Conservation (phyloP, 495 filamentous ascomycete genomes). For the Hypomontagnella submonticulosa region DNA sequence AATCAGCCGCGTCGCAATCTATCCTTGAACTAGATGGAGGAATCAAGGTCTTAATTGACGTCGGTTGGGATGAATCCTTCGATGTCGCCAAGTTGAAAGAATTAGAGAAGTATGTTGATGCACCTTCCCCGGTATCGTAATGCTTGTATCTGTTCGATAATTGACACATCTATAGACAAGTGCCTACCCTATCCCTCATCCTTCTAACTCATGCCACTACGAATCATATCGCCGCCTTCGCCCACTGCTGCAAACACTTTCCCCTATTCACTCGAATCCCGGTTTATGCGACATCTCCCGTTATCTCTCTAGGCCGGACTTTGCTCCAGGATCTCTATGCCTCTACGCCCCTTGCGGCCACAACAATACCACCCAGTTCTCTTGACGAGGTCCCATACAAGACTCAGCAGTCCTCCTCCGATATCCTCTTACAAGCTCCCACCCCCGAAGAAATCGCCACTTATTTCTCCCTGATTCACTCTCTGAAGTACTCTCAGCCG, state of each 20-base stretch:
- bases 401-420: slow-evolving; percentile 61
- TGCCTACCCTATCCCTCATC: slow-evolving; percentile 90
- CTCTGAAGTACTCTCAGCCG: slow-evolving; percentile 95
- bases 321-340: slow-evolving; percentile 92
- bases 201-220: slow-evolving; percentile 94
- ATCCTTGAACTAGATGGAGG: slow-evolving; percentile 96
- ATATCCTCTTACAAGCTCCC: slow-evolving; percentile 82
- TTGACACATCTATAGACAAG: slow-evolving; percentile 67
- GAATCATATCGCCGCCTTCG: slow-evolving; percentile 90
- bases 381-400: slow-evolving; percentile 73
- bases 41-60: slow-evolving; percentile 92
- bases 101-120: slow-evolving; percentile 81
- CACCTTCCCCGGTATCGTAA: neutral
- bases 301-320: slow-evolving; percentile 91
- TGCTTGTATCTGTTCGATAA: neutral
- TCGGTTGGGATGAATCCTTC: slow-evolving; percentile 95
- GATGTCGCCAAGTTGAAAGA: slow-evolving; percentile 81
- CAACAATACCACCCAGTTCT: slow-evolving; percentile 75
- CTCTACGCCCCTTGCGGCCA: slow-evolving; percentile 86
- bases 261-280: slow-evolving; percentile 92
- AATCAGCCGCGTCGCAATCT: slow-evolving; percentile 89
- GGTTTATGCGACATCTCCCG: slow-evolving; percentile 93
- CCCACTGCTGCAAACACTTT: slow-evolving; percentile 96
- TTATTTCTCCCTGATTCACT: slow-evolving; percentile 92
- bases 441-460: slow-evolving; percentile 86